Conservation (phyloP, 1,139 yeast species). For the Candida dubliniensis region DNA sequence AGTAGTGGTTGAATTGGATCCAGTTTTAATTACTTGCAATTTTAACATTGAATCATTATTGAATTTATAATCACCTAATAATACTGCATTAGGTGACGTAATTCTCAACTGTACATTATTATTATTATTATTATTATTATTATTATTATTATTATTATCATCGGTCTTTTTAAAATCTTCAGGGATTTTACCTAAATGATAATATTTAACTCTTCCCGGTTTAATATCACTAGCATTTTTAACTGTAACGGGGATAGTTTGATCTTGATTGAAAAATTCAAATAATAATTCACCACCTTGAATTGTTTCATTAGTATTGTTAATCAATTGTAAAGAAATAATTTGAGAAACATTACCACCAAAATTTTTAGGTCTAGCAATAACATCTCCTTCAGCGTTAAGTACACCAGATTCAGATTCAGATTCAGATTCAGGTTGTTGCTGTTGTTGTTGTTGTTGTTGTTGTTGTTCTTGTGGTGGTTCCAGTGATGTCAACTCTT, state of each 20-base stretch:
- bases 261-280: conserved; percentile 21
- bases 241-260: conserved; percentile 22
- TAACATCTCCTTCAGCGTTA: conserved; percentile 10
- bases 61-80: conserved; percentile 26
- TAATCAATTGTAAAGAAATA: conserved; percentile 29
- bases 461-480: conserved; percentile 1
- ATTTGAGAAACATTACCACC: conserved; percentile 23
- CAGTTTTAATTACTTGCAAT: not conserved
- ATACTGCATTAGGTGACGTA: conserved; percentile 19
- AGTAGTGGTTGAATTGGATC: not conserved
- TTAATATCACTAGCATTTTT: conserved; percentile 29
- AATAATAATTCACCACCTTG: conserved; percentile 32
- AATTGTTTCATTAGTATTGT: conserved; percentile 24
- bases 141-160: conserved; percentile 16
- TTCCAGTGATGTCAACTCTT: not conserved
- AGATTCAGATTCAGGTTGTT: conserved; percentile 1
- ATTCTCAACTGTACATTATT: conserved; percentile 20
- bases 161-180: conserved; percentile 19
- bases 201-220: conserved; percentile 31
- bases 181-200: conserved; percentile 24
- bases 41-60: conserved; percentile 13
- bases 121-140: conserved; percentile 14
- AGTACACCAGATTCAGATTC: not conserved
- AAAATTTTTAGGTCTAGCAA: conserved; percentile 19
- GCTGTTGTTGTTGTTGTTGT: conserved; percentile 5